Evolutionary conservation across 2,329 filamentous ascomycete genomes (phyloP), one percentile per base, ranked within the genome.

Genomic region (Ceratocystis papillata): DNA sequence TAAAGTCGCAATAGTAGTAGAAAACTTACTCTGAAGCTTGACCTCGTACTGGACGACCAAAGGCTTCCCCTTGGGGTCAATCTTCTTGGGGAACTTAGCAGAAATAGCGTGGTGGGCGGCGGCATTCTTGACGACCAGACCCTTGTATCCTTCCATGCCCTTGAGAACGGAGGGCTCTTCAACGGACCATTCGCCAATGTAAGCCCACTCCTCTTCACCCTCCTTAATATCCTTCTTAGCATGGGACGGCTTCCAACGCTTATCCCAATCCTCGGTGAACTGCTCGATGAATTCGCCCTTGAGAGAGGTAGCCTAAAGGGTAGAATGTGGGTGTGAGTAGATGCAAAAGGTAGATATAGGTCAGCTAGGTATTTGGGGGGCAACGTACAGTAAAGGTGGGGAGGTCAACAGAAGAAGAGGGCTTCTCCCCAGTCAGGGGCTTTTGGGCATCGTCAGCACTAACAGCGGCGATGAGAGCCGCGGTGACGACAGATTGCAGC

Each of bases 81-180:
- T 89, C 79, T 89, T 88, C 83, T 95, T 91, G 76, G 89, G 86
- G 81, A 99, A 97, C 79, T 97, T 97, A 80, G 94, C 90, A 62
- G 94, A 99, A 77, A 99, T 99, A 81, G 94, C 94, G 79, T 99
- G 94, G 80, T 99, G 94, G 73, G 94, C 94, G 71, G 94, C 94
- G 70, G 89, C 84, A 81, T 97, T 96, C 87, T 99, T 99, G 78
- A 97, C 85, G 70, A 99, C 93, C 72, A 99, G 86, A 78, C 93
- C 94, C 81, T 95, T 95, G 79, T 97, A 93, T 70, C 90, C 91
- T 73, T 91, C 87, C 72, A 96, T 94, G 72, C 91, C 94, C 81
- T 94, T 95, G 77, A 89, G 87, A 73, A 94, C 85, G 69, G 80
- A 79, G 65, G 94, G 94, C 83, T 97, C 94, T 81, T 99, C 94